Conservation (phyloP, 2,329 filamentous ascomycete genomes). For the Calonectria crousiana region DNA sequence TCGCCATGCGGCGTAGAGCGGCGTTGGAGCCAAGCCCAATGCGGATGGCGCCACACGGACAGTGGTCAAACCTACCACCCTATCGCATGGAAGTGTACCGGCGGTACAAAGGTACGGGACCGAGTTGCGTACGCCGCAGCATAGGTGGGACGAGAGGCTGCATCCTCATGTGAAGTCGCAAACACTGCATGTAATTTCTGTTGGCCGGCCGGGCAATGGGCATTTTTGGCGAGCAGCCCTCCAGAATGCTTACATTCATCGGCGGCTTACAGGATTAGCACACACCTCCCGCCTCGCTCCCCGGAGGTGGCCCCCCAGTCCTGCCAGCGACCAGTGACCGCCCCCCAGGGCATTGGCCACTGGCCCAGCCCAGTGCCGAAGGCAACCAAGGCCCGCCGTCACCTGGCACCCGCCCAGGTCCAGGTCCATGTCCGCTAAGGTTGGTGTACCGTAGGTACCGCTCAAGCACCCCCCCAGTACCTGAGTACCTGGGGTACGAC, state of each 20-base stretch:
- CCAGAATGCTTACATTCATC: neutral
- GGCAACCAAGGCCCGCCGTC: slow-evolving; percentile 40
- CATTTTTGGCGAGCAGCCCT: neutral
- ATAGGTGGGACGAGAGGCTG: neutral
- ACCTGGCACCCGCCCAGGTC: slow-evolving; percentile 33
- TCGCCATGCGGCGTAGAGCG: slow-evolving; percentile 8
- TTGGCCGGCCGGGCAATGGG: neutral
- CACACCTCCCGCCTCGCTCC: neutral
- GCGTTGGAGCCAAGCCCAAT: slow-evolving; percentile 9
- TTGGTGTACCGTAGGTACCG: slow-evolving; percentile 11
- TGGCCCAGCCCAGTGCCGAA: slow-evolving; percentile 31
- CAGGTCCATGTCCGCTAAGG: slow-evolving; percentile 8
- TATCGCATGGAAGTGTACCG: slow-evolving; percentile 4
- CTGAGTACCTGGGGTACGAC: neutral
- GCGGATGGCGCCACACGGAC: slow-evolving; percentile 10
- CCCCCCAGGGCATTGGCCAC: slow-evolving; percentile 3
- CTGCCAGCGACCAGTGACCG: neutral
- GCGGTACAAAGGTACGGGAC: neutral
- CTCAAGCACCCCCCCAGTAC: slow-evolving; percentile 2
- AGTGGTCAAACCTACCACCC: slow-evolving; percentile 16
- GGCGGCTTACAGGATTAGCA: neutral
- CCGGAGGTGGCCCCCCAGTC: neutral
- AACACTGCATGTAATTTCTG: neutral
- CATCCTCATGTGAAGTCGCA: neutral
- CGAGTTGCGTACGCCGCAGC: neutral